Evolutionary conservation across 2,329 filamentous ascomycete species (phyloP), one percentile per base, ranked within the genome.

Genomic region (Alternaria sp.): DNA sequence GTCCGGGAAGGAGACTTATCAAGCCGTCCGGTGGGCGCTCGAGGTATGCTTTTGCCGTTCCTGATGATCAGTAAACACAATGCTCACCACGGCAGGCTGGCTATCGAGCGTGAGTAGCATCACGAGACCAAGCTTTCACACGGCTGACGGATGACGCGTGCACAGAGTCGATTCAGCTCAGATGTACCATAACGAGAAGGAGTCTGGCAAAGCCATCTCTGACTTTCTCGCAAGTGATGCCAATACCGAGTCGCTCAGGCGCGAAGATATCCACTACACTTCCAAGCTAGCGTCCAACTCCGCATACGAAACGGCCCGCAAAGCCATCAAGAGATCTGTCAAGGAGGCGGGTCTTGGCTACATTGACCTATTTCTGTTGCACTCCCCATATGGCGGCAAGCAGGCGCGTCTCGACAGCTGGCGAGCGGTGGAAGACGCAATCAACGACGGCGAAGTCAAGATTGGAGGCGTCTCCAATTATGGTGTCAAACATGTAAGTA

Each of bases 401-500:
- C 79, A 86, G 70, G 89, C 88, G 8, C 84, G 92, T 5, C 77
- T 91, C 55, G 89, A 91, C 40, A 92, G 90, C 73, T 96, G 92
- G 92, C 86, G 82, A 69, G 92, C 92, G 0, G 81, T 96, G 1
- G 90, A 93, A 69, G 92, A 95, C 81, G 91, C 92, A 1, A 88
- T 94, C 28, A 79, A 86, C 5, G 89, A 88, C 2, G 91, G 92
- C 0, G 89, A 93, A 80, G 83, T 93, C 28, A 89, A 81, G 74
- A 89, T 86, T 66, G 91, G 88, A 23, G 92, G 92, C 0, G 90
- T 96, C 1, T 92, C 89, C 74, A 96, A 96, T 79, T 96, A 87
- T 74, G 92, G 92, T 0, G 86, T 91, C 44, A 87, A 88, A 66
- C 92, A 94, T 82, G 89, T 89, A 71, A 80, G 88, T 74, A 46